Percentiles rank a stretch among this genome's conserved stretches.
These are phyloP conservation scores for Scutellospora calospora DNA, from an alignment of 371 early-diverging fungal species.

Conservation along the genomic window DNA sequence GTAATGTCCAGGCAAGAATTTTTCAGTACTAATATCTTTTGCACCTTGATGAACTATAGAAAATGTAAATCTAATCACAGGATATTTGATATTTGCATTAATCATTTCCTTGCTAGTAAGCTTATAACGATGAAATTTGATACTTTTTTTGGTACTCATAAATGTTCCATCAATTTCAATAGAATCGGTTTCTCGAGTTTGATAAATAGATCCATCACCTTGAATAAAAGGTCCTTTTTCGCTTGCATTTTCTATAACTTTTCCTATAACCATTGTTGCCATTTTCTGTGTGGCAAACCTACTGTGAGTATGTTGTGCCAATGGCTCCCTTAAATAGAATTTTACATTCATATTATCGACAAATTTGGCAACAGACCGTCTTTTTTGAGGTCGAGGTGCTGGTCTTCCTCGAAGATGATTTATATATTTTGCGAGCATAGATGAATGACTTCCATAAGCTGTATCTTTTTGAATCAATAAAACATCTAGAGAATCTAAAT, in stretches of 20 bases:
- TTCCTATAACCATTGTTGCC: constrained; percentile 10
- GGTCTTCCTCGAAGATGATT: neutral
- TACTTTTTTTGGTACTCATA: no score
- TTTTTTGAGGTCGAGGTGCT: neutral
- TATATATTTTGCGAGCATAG: constrained; percentile 4
- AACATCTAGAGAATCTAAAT: neutral
- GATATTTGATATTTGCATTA: neutral
- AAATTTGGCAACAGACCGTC: neutral
- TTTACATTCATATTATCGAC: constrained; percentile 11
- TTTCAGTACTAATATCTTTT: neutral
- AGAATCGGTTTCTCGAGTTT: neutral
- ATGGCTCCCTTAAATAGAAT: neutral
- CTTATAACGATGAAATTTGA: constrained; percentile 29
- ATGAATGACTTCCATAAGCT: neutral
- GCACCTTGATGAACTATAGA: neutral
- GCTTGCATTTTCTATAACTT: no score
- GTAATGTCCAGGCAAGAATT: constrained; percentile 38
- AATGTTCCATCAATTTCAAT: neutral
- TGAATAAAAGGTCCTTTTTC: neutral
- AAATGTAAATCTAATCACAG: constrained; percentile 23
- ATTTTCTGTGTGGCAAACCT: neutral
- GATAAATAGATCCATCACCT: no score
- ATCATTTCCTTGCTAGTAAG: constrained; percentile 37
- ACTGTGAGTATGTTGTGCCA: neutral
- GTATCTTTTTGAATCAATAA: neutral